These are phyloP conservation scores for Amanita thiersii DNA, from an alignment of 768 basidiomycete genomes.

Conservation along the genomic window DNA sequence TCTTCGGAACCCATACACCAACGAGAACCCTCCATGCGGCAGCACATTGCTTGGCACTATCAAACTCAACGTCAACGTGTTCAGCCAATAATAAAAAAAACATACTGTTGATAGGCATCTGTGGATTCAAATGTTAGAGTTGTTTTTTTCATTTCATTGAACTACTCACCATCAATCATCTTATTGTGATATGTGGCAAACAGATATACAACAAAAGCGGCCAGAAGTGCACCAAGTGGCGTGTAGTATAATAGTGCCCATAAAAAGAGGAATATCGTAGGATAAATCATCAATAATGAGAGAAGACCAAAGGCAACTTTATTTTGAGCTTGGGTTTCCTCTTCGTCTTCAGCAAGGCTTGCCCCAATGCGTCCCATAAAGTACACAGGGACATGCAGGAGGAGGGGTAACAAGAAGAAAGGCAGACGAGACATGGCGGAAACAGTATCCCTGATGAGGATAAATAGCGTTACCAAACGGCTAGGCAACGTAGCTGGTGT, in stretches of 20 bases:
- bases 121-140: conserved; percentile 13
- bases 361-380: conserved; percentile 72
- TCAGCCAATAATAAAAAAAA: conserved; percentile 13
- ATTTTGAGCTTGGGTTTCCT: conserved; percentile 95
- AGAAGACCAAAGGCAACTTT: conserved; percentile 87
- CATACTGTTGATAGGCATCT: conserved; percentile 78
- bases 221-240: conserved; percentile 62
- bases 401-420: conserved; percentile 81
- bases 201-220: conserved; percentile 61
- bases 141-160: conserved; percentile 3
- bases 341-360: conserved; percentile 70
- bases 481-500: conserved; percentile 70
- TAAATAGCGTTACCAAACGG: conserved; percentile 69
- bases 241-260: conserved; percentile 83
- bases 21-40: conserved; percentile 97
- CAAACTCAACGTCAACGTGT: conserved; percentile 5
- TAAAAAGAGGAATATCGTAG: conserved; percentile 72
- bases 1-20: conserved; percentile 86
- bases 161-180: conserved; percentile 68
- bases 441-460: conserved; percentile 75
- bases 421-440: conserved; percentile 68
- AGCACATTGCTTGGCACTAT: conserved; percentile 78
- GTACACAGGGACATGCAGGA: conserved; percentile 83
- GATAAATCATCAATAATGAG: conserved; percentile 68
- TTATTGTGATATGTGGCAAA: conserved; percentile 82